Evolutionary conservation across 495 filamentous ascomycete species (phyloP), one percentile per base, ranked within the genome.

Genomic region (Friedmanniomyces endolithicus): DNA sequence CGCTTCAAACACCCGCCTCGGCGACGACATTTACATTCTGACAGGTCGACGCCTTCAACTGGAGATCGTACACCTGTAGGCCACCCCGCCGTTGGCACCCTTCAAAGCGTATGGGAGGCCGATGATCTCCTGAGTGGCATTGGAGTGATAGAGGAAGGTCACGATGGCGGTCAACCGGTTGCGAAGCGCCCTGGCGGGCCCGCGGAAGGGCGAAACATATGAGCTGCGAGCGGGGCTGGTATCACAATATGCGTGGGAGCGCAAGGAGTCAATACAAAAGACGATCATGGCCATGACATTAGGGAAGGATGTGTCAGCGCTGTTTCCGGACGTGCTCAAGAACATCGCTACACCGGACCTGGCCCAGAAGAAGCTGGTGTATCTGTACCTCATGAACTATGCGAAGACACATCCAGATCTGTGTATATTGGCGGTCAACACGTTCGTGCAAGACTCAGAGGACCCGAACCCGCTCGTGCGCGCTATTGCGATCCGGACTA

Each of bases 221-320:
- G 92, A 99, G 78, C 76, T 99, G 72, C 84, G 94, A 70, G 88
- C 90, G 59, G 92, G 92, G 53, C 76, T 99, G 65, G 94, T 97
- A 72, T 99, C 92, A 52, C 92, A 99, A 72, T 99, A 97, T 83
- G 92, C 94, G 54, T 95, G 94, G 70, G 92, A 99, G 77, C 81
- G 83, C 60, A 99, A 99, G 69, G 92, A 99, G 72, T 84, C 94
- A 19, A 99, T 99, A 63, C 89, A 97, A 69, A 97, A 94, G 74
- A 99, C 92, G 35, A 99, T 99, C 70, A 95, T 95, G 87, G 85
- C 92, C 63, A 99, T 99, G 92, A 99, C 92, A 0, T 72, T 99
- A 53, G 92, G 92, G 60, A 99, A 99, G 68, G 92, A 99, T 70
- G 92, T 99, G 34, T 99, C 92, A 48, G 86, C 89, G 27, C 75